Percentiles rank a stretch among this genome's conserved stretches.
Evolutionary conservation across 345 rosid species (phyloP).

Genomic region (Triadica sebifera): DNA sequence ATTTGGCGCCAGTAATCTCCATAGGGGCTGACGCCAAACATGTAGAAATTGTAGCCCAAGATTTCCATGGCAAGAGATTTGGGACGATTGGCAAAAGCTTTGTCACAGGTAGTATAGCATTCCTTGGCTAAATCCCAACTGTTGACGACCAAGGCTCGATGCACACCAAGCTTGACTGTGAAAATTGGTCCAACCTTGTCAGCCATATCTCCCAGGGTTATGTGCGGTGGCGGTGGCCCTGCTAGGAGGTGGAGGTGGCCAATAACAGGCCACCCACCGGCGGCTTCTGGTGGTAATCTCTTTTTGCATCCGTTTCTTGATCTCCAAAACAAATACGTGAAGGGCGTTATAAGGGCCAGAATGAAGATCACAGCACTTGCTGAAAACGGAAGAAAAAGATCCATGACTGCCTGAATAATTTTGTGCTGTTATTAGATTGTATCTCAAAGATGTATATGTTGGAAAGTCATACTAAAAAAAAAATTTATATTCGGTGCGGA

Average conservation of each 20-base stretch:
- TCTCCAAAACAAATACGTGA: neutral
- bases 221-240: conserved; percentile 6
- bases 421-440: too few species aligned
- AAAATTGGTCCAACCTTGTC: conserved; percentile 17
- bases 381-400: neutral
- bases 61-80: conserved; percentile 1
- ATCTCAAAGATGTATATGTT: too few species aligned
- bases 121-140: conserved; percentile 10
- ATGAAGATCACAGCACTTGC: neutral
- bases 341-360: neutral
- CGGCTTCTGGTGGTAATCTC: conserved; percentile 1
- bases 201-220: conserved; percentile 4
- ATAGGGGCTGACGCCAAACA: conserved; percentile 11
- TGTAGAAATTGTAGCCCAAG: conserved; percentile 10
- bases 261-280: conserved; percentile 15
- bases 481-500: too few species aligned
- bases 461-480: too few species aligned
- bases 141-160: neutral
- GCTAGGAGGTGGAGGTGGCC: conserved; percentile 21
- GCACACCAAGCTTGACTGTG: conserved; percentile 15
- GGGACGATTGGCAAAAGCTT: conserved; percentile 7
- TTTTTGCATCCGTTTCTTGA: neutral
- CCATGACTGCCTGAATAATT: neutral
- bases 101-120: conserved; percentile 7
- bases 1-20: conserved; percentile 23